A percentile compares a stretch with the other conserved stretches of the same genome.
Conservation (phyloP, 768 basidiomycete genomes). For the Amanita molliuscula region DNA sequence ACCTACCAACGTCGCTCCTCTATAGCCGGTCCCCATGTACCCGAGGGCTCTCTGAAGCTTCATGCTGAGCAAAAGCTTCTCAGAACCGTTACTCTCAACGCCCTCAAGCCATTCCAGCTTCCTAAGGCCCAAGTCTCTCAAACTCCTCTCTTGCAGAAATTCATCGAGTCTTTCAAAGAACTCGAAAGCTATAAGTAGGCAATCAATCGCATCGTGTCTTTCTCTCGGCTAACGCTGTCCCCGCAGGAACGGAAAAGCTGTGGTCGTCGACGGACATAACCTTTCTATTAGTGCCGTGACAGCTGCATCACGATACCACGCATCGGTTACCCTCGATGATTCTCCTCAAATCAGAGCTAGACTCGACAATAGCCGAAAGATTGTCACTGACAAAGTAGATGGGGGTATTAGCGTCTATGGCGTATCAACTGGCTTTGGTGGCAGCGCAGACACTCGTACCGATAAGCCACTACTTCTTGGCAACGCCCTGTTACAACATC, state of each 20-base stretch:
- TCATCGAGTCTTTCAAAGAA: constrained; percentile 49
- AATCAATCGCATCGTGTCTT: constrained; percentile 1
- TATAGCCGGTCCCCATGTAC: constrained; percentile 12
- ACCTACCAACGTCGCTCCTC: constrained; percentile 19
- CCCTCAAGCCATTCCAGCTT: constrained; percentile 3
- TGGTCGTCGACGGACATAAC: constrained; percentile 57
- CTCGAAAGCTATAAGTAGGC: constrained; percentile 55
- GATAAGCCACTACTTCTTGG: constrained; percentile 64
- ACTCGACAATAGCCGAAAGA: constrained; percentile 51
- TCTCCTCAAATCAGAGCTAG: constrained; percentile 37
- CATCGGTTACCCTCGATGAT: constrained; percentile 39
- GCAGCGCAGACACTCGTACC: constrained; percentile 82
- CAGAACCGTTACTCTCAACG: constrained; percentile 12
- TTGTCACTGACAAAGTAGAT: constrained; percentile 58
- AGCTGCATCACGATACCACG: constrained; percentile 59
- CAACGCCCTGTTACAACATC: constrained; percentile 77
- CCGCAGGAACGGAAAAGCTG: constrained; percentile 47
- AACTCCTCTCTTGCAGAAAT: constrained; percentile 39
- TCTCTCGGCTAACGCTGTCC: neutral
- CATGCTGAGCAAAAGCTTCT: constrained; percentile 8
- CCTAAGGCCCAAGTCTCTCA: neutral
- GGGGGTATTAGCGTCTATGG: constrained; percentile 70
- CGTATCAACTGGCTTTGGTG: constrained; percentile 77
- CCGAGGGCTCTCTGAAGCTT: constrained; percentile 15
- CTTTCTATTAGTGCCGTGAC: constrained; percentile 71